Conservation (phyloP, 495 filamentous ascomycete species). For the Chaetomium fimeti region DNA sequence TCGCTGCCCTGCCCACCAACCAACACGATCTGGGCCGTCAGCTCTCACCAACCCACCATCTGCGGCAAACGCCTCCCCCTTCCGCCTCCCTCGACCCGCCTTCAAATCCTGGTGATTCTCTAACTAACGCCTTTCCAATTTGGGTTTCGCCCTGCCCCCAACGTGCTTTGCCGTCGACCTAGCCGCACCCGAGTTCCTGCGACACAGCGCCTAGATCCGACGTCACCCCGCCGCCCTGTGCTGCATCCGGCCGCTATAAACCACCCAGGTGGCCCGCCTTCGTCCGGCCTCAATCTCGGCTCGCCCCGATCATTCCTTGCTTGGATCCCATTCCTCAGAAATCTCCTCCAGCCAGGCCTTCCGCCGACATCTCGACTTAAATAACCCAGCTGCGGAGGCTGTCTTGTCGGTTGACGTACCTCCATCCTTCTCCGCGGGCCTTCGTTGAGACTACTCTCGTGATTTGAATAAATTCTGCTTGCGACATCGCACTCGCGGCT, state of each 20-base stretch:
- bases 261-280: constrained; percentile 11
- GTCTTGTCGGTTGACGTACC: neutral
- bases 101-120: constrained; percentile 13
- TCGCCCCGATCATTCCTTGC: constrained; percentile 16
- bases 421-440: neutral
- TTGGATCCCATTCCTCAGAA: constrained; percentile 13
- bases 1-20: constrained; percentile 15
- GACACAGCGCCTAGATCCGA: constrained; percentile 21
- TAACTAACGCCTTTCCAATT: constrained; percentile 12
- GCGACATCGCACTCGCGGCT: constrained; percentile 15
- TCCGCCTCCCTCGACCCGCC: constrained; percentile 17
- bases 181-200: constrained; percentile 14
- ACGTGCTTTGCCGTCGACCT: constrained; percentile 23
- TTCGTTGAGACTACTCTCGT: neutral
- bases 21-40: constrained; percentile 7
- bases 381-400: constrained; percentile 5
- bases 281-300: constrained; percentile 17
- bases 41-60: constrained; percentile 19
- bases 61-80: constrained; percentile 33
- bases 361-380: neutral
- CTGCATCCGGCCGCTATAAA: constrained; percentile 25
- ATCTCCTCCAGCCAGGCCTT: neutral
- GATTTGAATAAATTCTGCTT: neutral
- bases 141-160: constrained; percentile 5
- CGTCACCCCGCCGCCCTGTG: constrained; percentile 17